Conservation (phyloP, 1,139 yeast genomes). For the Pichia inconspicua region DNA sequence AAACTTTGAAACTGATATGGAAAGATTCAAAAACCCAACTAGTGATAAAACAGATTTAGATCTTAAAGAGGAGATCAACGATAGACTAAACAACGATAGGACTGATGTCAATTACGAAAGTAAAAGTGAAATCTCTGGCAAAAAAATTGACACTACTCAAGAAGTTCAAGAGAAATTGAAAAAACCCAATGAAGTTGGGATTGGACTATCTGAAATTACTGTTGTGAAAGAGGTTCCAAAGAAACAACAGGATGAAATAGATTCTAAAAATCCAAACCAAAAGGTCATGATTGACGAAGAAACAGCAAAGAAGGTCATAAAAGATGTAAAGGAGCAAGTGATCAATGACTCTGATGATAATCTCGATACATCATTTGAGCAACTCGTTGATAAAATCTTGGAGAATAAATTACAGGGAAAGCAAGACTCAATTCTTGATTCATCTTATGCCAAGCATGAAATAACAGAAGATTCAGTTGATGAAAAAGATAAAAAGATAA, state of each 20-base stretch:
- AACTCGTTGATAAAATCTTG: neutral
- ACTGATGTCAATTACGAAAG: too few species aligned
- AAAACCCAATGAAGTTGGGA: neutral
- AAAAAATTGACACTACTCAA: too few species aligned
- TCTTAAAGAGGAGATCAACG: neutral
- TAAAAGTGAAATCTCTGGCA: neutral
- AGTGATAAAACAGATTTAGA: neutral
- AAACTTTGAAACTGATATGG: neutral
- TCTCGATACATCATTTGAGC: neutral
- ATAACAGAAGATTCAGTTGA: neutral
- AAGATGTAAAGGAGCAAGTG: neutral
- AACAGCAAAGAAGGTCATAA: neutral
- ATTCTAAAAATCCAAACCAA: neutral
- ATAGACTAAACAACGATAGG: neutral
- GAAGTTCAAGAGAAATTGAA: neutral
- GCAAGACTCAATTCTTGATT: neutral
- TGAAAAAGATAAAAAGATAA: neutral
- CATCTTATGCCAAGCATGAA: slow-evolving; percentile 4
- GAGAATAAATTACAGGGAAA: neutral
- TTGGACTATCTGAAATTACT: neutral
- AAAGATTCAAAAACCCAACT: neutral
- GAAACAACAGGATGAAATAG: neutral
- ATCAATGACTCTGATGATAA: neutral
- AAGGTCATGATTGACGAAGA: neutral
- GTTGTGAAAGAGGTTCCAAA: neutral